phyloP scores from a whole-genome alignment of 2,329 filamentous ascomycete genomes.

The Colletotrichum spaethianum region DNA sequence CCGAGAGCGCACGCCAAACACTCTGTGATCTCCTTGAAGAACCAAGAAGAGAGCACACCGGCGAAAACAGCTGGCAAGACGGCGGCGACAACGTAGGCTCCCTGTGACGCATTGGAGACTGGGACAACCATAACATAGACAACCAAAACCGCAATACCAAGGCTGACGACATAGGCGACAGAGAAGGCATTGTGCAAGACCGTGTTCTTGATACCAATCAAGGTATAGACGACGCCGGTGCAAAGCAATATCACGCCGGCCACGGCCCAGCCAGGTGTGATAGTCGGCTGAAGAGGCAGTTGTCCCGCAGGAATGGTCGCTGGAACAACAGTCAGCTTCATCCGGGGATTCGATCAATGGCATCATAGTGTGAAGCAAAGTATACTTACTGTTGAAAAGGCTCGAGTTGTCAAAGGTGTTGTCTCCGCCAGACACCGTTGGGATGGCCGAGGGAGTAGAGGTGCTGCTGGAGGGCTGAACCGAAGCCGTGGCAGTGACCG shows the following conservation, averaged over 20 bases:
- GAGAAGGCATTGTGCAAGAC: conserved; percentile 87
- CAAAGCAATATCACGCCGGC: conserved; percentile 83
- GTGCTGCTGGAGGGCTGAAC: conserved; percentile 9
- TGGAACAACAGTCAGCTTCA: conserved; percentile 44
- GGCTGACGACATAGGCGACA: conserved; percentile 77
- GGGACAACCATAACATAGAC: conserved; percentile 90
- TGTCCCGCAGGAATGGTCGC: conserved; percentile 63
- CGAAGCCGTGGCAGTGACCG: conserved; percentile 8
- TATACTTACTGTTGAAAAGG: conserved; percentile 52
- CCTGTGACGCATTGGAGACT: conserved; percentile 82
- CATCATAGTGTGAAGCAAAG: not conserved
- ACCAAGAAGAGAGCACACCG: conserved; percentile 76
- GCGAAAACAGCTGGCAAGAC: conserved; percentile 81
- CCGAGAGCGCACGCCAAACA: conserved; percentile 88
- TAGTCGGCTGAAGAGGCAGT: conserved; percentile 79
- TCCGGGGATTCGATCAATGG: too few species aligned
- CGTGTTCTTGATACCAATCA: conserved; percentile 87
- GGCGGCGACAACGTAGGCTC: conserved; percentile 86
- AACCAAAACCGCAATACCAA: conserved; percentile 86
- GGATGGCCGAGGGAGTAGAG: conserved; percentile 25
- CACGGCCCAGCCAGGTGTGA: conserved; percentile 87
- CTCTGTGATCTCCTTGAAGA: conserved; percentile 88
- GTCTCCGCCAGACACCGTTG: conserved; percentile 39
- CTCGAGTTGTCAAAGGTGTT: conserved; percentile 48
- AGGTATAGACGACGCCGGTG: conserved; percentile 77